These are phyloP conservation scores for Chondrostereum purpureum DNA, from an alignment of 1,284 basidiomycete species.

Conservation along the genomic window DNA sequence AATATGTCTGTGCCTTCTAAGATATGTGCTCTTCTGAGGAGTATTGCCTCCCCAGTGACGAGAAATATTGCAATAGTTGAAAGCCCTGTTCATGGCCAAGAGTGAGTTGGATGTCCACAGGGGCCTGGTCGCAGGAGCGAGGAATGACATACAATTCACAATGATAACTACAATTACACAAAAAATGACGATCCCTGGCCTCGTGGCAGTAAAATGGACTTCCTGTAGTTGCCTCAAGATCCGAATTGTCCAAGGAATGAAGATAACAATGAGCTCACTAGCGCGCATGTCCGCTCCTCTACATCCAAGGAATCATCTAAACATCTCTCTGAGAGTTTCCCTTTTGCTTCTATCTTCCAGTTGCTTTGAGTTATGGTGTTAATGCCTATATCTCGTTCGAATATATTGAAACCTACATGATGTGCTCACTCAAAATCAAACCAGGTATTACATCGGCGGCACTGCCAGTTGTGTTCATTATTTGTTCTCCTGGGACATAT, in stretches of 20 bases:
- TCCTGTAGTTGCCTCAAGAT: no score
- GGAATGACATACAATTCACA: neutral
- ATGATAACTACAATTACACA: neutral
- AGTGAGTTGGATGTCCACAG: neutral
- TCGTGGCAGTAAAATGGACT: neutral
- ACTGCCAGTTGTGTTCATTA: neutral
- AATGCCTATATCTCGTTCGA: neutral
- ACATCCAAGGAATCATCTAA: neutral
- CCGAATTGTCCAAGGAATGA: neutral
- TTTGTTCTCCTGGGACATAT: neutral
- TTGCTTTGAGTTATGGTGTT: neutral
- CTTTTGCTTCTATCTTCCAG: neutral
- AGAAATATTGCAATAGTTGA: neutral
- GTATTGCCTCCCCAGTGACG: neutral
- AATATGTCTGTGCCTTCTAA: neutral
- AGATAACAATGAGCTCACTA: neutral
- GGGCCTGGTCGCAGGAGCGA: neutral
- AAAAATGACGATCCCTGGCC: neutral
- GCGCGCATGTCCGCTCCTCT: neutral
- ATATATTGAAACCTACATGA: neutral
- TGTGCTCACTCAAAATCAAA: neutral
- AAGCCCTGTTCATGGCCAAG: neutral
- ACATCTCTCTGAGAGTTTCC: neutral
- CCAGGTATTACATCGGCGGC: neutral
- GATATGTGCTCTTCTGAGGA: neutral